Conservation (phyloP, 31 red algal species). For the Porphyra umbilicalis region DNA sequence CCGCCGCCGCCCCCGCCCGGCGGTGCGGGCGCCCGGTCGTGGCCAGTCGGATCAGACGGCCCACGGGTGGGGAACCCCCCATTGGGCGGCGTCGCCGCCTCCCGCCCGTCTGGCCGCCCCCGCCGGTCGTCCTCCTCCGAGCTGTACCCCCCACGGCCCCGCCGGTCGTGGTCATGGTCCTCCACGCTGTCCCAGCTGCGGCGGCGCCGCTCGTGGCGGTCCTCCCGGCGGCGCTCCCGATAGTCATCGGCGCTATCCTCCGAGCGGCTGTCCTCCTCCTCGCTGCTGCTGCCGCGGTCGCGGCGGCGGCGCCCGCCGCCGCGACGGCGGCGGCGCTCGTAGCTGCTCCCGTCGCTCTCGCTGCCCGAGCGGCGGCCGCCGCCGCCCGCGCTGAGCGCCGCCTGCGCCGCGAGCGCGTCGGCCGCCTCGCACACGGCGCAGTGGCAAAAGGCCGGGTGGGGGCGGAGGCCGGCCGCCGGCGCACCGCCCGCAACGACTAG, state of each 20-base stretch:
- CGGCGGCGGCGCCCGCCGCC: background rate
- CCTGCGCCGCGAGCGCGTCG: conserved; percentile 10
- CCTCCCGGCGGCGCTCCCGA: background rate
- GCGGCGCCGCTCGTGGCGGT: background rate
- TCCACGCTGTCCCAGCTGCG: background rate
- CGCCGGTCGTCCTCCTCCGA: background rate
- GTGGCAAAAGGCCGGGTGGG: conserved; percentile 61
- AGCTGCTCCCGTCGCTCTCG: background rate
- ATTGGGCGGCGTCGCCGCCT: background rate
- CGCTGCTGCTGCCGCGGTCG: background rate
- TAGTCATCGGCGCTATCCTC: background rate
- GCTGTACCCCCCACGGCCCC: background rate
- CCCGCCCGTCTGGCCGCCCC: background rate
- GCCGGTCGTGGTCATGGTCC: background rate
- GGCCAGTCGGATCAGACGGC: background rate
- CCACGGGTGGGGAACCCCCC: background rate
- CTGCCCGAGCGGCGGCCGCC: background rate
- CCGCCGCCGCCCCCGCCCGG: background rate
- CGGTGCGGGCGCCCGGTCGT: background rate
- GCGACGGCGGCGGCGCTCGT: background rate
- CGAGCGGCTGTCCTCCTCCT: background rate
- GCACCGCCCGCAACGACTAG: background rate
- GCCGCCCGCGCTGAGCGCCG: background rate
- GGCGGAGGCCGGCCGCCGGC: background rate
- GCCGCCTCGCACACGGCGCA: conserved; percentile 27